phyloP scores from a whole-genome alignment of 768 basidiomycete species.

The Coprinopsis sp. region DNA sequence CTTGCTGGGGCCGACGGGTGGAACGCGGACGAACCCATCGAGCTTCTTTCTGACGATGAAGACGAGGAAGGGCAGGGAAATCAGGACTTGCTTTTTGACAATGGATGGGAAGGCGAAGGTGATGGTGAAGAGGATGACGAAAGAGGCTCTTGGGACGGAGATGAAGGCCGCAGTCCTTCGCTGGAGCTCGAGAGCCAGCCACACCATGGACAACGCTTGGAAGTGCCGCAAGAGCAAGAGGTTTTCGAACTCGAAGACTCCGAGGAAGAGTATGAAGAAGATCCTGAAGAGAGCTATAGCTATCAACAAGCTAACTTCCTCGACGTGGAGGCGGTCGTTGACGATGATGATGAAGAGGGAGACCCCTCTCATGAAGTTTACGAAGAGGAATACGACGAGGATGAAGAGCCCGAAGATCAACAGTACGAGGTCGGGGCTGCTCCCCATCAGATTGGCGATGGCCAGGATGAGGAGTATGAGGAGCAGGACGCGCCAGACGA shows the following conservation, averaged over 20 bases:
- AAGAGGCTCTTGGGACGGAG: constrained; percentile 11
- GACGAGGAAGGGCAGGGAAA: constrained; percentile 24
- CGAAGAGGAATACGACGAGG: constrained; percentile 16
- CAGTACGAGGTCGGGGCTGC: constrained; percentile 9
- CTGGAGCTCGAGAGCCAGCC: too few species aligned
- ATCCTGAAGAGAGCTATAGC: too few species aligned
- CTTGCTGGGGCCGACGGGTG: constrained; percentile 33
- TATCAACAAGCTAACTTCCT: too few species aligned
- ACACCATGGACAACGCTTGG: too few species aligned
- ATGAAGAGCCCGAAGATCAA: constrained; percentile 14
- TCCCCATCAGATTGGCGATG: too few species aligned
- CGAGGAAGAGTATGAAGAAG: constrained; percentile 15
- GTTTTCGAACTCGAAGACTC: constrained; percentile 15
- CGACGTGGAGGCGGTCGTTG: constrained; percentile 5
- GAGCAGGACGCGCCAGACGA: constrained; percentile 17
- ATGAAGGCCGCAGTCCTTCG: too few species aligned
- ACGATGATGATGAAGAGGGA: neutral
- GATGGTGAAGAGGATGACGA: constrained; percentile 25
- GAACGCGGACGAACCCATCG: constrained; percentile 41
- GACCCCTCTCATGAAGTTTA: constrained; percentile 14
- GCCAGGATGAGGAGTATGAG: constrained; percentile 8
- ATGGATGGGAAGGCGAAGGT: constrained; percentile 23
- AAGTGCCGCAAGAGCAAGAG: constrained; percentile 20
- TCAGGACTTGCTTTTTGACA: neutral
- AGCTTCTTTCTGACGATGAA: constrained; percentile 33